A percentile compares a stretch with the other conserved stretches of the same genome.
phyloP scores from a whole-genome alignment of 2,329 filamentous ascomycete species.

The Huntiella savannae region DNA sequence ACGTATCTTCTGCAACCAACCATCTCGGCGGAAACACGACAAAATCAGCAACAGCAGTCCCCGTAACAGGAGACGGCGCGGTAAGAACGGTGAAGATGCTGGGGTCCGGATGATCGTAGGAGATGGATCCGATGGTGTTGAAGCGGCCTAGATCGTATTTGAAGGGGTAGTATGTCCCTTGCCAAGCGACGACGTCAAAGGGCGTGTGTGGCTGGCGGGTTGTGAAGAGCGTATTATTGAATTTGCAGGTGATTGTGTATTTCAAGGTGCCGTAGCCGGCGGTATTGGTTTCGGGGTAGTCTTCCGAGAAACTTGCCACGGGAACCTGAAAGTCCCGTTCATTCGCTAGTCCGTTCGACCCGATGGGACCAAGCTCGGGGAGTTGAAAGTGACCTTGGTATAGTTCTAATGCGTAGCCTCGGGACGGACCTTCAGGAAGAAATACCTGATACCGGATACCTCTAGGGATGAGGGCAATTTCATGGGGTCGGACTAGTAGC shows the following conservation, averaged over 20 bases:
- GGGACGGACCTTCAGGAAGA: conserved; percentile 35
- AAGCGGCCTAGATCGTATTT: conserved; percentile 68
- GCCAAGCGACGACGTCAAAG: conserved; percentile 66
- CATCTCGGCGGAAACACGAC: conserved; percentile 55
- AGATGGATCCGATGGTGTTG: conserved; percentile 53
- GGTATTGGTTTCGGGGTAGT: conserved; percentile 20
- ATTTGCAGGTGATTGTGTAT: conserved; percentile 41
- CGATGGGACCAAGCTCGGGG: conserved; percentile 49
- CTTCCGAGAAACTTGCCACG: conserved; percentile 43
- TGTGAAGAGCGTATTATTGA: conserved; percentile 46
- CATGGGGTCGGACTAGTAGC: conserved; percentile 49
- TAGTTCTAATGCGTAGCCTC: conserved; percentile 53
- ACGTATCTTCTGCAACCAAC: conserved; percentile 50
- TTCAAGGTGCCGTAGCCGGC: conserved; percentile 14
- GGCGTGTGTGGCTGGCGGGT: conserved; percentile 50
- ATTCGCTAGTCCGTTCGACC: conserved; percentile 49
- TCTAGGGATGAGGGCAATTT: conserved; percentile 52
- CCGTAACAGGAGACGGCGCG: conserved; percentile 37
- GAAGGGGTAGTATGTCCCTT: conserved; percentile 62
- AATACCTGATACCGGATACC: conserved; percentile 50
- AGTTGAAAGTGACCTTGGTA: conserved; percentile 49
- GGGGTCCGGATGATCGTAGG: conserved; percentile 61
- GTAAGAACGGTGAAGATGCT: conserved; percentile 58
- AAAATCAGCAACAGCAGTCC: conserved; percentile 50
- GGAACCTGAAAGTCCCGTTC: conserved; percentile 53